Evolutionary conservation across 306 rosid genomes (phyloP), one percentile per base, ranked within the genome.

Genomic region (Vicia faba): DNA sequence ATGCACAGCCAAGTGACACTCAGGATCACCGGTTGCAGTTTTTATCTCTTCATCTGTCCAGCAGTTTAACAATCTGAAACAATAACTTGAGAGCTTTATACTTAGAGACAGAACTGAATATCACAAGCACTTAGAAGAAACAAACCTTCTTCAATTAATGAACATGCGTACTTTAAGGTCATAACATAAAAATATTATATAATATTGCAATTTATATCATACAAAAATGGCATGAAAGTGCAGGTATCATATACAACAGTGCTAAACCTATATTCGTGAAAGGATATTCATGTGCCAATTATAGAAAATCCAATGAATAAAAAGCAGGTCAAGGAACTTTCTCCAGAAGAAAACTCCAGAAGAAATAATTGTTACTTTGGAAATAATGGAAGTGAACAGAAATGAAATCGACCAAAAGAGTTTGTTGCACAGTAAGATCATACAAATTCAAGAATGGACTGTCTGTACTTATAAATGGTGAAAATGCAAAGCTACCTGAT

Each of bases 31-130:
- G 1, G 92, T 84, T 44, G 96, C 98, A 69, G 59, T 69, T 72
- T 71, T 78, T 54, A 92, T 65, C 77, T 87, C 96, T 75, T 92
- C 85, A 28, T 82, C 77, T 25, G 87, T 85, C 97, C 96, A 92
- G 75, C 60, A 46, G 26, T 71, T 71, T 13, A 79, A 78, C 76
- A 83, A 70, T 72, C 92, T 92, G 80, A 73, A 83, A 46, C 20
- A 60, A 50, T 48, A 75, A 71, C 61, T 39, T 43, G 61, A 58
- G 23, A 75, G 63, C 69, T 57, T 64, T 60, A 69, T 51, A 36
- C 61, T 23, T 20, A 20, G 53, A 33, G 45, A 69, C 48, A 62
- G 29, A 59, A 74, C 66, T 38, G 53, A 69, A 66, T 64, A 40
- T 73, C 66, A 59, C 51, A 46, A 64, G 14, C 18, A 63, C 54